These are phyloP conservation scores for Lasiodiplodia hormozganensis DNA, from an alignment of 2,329 filamentous ascomycete genomes.

Conservation along the genomic window DNA sequence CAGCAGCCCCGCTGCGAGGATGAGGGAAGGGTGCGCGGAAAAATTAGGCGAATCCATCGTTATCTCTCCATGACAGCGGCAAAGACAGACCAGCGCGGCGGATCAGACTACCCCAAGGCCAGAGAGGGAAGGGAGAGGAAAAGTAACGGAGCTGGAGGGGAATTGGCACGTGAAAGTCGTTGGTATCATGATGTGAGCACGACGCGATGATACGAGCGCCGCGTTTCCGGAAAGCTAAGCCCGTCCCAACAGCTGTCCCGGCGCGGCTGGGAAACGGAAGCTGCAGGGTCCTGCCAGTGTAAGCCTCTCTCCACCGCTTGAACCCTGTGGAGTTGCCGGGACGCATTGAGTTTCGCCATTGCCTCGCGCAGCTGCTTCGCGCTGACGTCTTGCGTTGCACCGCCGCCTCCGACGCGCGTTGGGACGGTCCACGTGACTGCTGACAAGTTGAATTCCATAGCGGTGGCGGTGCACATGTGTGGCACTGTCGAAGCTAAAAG, in stretches of 20 bases:
- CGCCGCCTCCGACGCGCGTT: background rate
- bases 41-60: background rate
- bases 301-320: background rate
- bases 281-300: background rate
- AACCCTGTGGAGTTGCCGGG: background rate
- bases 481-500: background rate
- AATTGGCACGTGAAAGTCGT: conserved; percentile 16
- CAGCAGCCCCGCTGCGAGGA: background rate
- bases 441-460: background rate
- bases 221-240: background rate
- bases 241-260: conserved; percentile 1
- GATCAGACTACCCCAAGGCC: background rate
- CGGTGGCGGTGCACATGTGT: background rate
- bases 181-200: conserved; percentile 9
- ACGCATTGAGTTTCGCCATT: background rate
- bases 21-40: conserved; percentile 5
- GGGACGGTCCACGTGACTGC: background rate
- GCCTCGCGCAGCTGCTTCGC: background rate
- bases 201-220: background rate
- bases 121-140: background rate
- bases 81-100: background rate
- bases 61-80: background rate
- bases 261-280: background rate
- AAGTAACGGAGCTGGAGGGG: background rate
- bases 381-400: background rate